Base-by-base conservation (phyloP, 2,329 filamentous ascomycete species). In the Ramichloridium luteum region DNA sequence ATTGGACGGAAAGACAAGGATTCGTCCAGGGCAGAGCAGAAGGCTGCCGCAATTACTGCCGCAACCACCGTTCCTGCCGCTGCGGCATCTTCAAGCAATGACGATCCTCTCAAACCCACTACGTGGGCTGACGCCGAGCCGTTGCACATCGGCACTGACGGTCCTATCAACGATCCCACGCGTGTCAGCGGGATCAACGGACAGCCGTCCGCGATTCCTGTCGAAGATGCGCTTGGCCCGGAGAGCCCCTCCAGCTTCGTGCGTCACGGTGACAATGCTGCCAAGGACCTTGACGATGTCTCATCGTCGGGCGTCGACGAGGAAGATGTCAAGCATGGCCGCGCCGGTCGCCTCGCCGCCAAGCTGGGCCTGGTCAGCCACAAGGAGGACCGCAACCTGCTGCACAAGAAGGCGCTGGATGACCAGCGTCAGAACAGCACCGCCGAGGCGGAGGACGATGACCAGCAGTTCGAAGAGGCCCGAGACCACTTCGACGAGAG, bases 401-500 rank as follows among this genome's bases (percentile, higher is more conserved):
- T 23, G 8, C 20, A 23, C 20, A 23, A 23, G 20, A 8, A n/a
- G 8, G 8, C 20, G 8, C 20, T 23, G 8, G 20, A 23, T n/a
- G 20, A 23, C 12, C 31, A 35, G 15, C 30, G 32, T 3, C 46
- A 51, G 4, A 39, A 28, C 11, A 33, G 32, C 17, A 47, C 40
- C 4, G 9, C 12, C 34, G 43, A 23, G 35, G 43, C 43, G 2
- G 46, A 57, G n/a, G 53, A 56, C 27, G 57, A 51, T 16, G 55
- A 62, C 15, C 48, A 65, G 4, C 64, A 68, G 26, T 65, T 67
- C 32, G 67, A 72, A 35, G 69, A 72, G 51, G 65, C 61, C 6
- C 57, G 58, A 36, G 65, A 68, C 43, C 50, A 52, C 26, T 65
- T 67, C 36, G 65, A 71, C 39, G 61, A 67, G 42, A 56, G 49